Evolutionary conservation across 768 basidiomycete genomes (phyloP), one percentile per base, ranked within the genome.

Genomic region (Peribolospora kevripleyi): DNA sequence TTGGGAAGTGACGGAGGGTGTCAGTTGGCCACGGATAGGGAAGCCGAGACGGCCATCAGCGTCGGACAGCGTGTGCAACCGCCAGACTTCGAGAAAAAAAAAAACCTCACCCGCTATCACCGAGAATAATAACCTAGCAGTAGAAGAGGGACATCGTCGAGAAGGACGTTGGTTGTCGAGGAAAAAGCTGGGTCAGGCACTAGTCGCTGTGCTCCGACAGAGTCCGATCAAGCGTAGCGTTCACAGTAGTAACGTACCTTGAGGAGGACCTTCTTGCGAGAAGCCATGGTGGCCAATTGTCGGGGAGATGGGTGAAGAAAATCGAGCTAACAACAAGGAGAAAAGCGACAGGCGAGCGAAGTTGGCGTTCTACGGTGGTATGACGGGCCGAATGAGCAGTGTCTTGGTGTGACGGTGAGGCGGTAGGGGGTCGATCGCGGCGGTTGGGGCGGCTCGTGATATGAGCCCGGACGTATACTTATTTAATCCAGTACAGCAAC

Each of bases 41-140:
- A 6, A 46, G 40, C 50, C 43, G 48, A 40, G 7, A 51, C 25
- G 46, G 11, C 53, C 46, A 39, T 68, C 69, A 51, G 68, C 68
- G 57, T 97, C 93, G 62, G 25, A 25, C 25, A 25, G 25, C 25
- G 25, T 25, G 25, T 25, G 25, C 25, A 25, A 25, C 25, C 25
- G 25, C 25, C 25, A 25, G 25, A 25, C 25, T 25, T 25, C 25
- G 25, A 25, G 25, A 25, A 25, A 25, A 25, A 25, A 25, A 25
- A 25, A 25, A 25, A 25, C 25, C 25, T 25, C 25, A 25, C 25
- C 25, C 25, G 25, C 25, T 25, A 25, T 25, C 25, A 25, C 91
- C 91, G 59, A 97, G 80, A 68, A 98, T 97, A 71, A 97, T 97
- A 68, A 93, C 90, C 91, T 95, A 63, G 10, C 25, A 25, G 25